Evolutionary conservation across 495 filamentous ascomycete species (phyloP).

Genomic region (Trichoderma gamsii): DNA sequence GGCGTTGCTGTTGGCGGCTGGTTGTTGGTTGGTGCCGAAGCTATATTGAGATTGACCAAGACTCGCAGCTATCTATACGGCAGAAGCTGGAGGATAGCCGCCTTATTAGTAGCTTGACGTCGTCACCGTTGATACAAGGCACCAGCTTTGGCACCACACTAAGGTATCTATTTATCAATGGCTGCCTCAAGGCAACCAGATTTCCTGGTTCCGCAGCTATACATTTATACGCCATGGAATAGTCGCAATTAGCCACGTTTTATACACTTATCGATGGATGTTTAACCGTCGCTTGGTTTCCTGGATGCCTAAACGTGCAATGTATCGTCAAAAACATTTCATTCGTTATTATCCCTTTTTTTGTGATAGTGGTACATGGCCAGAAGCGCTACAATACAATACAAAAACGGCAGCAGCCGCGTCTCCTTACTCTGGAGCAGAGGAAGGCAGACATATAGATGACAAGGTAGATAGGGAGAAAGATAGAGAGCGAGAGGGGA

Average conservation of each 20-base stretch:
- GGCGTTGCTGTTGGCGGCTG: too few species aligned
- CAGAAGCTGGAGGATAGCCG: too few species aligned
- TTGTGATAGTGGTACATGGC: slow-evolving; percentile 8
- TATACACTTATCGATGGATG: background rate
- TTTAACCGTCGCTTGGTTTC: background rate
- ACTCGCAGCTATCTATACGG: too few species aligned
- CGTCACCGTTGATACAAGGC: background rate
- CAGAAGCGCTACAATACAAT: slow-evolving; percentile 14
- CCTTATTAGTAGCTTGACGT: background rate
- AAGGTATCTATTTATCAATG: background rate
- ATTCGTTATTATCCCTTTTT: slow-evolving; percentile 14
- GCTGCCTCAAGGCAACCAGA: slow-evolving; percentile 4
- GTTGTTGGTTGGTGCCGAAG: too few species aligned
- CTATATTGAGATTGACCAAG: too few species aligned
- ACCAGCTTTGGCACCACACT: background rate
- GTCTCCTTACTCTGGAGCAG: background rate
- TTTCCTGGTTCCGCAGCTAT: background rate
- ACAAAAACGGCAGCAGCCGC: background rate
- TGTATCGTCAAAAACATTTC: slow-evolving; percentile 10
- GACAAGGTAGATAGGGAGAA: background rate
- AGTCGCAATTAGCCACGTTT: background rate
- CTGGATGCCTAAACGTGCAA: background rate
- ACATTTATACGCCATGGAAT: background rate
- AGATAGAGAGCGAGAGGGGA: background rate
- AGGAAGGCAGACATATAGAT: background rate